Evolutionary conservation across 257 asterid genomes (phyloP).

Genomic region (Przewalskia tangutica): DNA sequence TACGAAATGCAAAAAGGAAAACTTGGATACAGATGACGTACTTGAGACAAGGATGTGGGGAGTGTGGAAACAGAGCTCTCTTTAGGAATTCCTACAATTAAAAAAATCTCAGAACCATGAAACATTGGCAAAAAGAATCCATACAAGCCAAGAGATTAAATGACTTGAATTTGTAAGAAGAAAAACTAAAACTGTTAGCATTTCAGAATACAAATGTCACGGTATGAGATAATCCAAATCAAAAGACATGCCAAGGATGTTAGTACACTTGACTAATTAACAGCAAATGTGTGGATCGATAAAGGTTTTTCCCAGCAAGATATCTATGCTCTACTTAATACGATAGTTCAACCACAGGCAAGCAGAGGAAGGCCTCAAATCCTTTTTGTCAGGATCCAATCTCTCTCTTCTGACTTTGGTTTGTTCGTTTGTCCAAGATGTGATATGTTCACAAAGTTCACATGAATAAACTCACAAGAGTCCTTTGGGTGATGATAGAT

Average conservation of each 20-base stretch:
- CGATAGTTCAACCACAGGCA: background rate
- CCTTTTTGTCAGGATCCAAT: background rate
- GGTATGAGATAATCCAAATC: background rate
- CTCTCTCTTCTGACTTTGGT: background rate
- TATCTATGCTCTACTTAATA: background rate
- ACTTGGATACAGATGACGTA: constrained; percentile 14
- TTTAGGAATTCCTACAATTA: constrained; percentile 63
- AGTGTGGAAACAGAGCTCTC: constrained; percentile 67
- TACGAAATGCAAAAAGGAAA: background rate
- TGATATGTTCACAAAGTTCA: background rate
- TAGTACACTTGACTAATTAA: background rate
- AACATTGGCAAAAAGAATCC: background rate
- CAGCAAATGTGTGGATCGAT: background rate
- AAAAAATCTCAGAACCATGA: background rate
- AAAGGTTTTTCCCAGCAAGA: background rate
- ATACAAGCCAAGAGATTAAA: background rate
- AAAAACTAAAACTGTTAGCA: background rate
- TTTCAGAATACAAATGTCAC: background rate
- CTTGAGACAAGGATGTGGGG: constrained; percentile 81
- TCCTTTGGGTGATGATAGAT: background rate
- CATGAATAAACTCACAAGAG: background rate
- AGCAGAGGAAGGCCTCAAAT: background rate
- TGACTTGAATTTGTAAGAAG: background rate
- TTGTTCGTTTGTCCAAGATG: background rate
- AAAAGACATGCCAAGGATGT: background rate